Evolutionary conservation across 2,329 filamentous ascomycete species (phyloP), one percentile per base, ranked within the genome.

Genomic region (Pseudogymnoascus sp.): DNA sequence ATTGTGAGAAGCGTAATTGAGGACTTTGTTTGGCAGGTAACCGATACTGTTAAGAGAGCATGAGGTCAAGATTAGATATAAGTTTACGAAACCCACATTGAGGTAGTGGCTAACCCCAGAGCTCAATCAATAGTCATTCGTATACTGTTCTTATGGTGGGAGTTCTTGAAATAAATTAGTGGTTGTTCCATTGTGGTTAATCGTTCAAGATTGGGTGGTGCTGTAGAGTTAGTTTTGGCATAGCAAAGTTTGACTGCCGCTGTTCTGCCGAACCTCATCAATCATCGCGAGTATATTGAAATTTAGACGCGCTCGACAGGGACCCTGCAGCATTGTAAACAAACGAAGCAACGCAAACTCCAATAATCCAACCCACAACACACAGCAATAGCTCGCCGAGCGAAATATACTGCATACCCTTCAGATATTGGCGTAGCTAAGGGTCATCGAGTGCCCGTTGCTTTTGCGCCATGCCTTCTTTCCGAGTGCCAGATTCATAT

Each of bases 401-500:
- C 45, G 45, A 52, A 31, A 52, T 52, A 52, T 16, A 52, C 26
- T 52, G 45, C 45, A 52, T 31, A 52, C 2, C 45, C 16, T 52
- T 52, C 45, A 52, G 45, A 52, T 52, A 29, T 31, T 52, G 45
- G 45, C 45, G 45, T 52, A 52, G 45, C 45, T 52, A 52, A 52
- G 45, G 45, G 45, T 52, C 45, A 31, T 52, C 23, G 45, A 52
- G 45, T 26, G 45, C 45, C 45, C 45, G 26, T 35, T 59, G 55
- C 31, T 39, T 37, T 59, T 59, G 55, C 55, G 55, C 55, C 55
- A 59, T 59, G 55, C 55, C 55, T 59, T 59, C 55, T 14, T 72
- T 66, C 61, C 66, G 71, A 58, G 65, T 67, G 58, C 70, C 72
- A 37, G 55, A 59, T 39, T 21, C 31, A 38, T 66, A 64, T 60